Conservation (phyloP, 2,329 filamentous ascomycete genomes). For the Hymenoscyphus infarciens region DNA sequence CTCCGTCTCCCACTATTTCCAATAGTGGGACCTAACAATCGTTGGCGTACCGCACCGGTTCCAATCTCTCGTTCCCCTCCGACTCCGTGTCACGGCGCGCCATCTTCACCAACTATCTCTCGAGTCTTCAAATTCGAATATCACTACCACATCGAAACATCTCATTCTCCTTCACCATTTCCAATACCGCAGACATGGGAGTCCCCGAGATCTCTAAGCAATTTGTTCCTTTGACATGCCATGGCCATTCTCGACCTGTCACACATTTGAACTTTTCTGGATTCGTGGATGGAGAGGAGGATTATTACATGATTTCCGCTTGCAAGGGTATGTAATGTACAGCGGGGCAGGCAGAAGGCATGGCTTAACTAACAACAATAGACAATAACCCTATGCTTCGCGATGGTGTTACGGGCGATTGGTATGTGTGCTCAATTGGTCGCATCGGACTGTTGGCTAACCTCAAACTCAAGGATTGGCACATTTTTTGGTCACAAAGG, state of each 20-base stretch:
- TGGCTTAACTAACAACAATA: conserved; percentile 37
- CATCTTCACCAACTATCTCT: background rate
- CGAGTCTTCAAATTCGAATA: conserved; percentile 5
- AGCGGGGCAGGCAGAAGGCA: background rate
- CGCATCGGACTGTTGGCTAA: conserved; percentile 19
- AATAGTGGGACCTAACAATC: background rate
- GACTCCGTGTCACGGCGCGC: background rate
- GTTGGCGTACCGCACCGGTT: background rate
- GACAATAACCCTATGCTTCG: conserved; percentile 99
- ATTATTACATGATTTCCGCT: conserved; percentile 71
- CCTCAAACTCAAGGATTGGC: conserved; percentile 62
- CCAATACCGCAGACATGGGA: conserved; percentile 27
- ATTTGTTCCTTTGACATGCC: conserved; percentile 67
- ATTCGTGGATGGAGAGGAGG: conserved; percentile 53
- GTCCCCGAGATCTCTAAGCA: conserved; percentile 30
- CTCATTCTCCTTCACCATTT: background rate
- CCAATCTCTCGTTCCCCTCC: background rate
- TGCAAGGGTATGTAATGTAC: conserved; percentile 54
- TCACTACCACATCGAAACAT: background rate
- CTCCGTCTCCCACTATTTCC: background rate
- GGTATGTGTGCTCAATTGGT: conserved; percentile 47
- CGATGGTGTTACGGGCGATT: conserved; percentile 92
- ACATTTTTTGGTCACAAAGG: conserved; percentile 98
- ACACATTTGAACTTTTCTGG: conserved; percentile 71
- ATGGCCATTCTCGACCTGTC: conserved; percentile 71